A percentile compares a stretch with the other conserved stretches of the same genome.
Conservation (phyloP, 139 green algal genomes). For the Chlorella sp. region DNA sequence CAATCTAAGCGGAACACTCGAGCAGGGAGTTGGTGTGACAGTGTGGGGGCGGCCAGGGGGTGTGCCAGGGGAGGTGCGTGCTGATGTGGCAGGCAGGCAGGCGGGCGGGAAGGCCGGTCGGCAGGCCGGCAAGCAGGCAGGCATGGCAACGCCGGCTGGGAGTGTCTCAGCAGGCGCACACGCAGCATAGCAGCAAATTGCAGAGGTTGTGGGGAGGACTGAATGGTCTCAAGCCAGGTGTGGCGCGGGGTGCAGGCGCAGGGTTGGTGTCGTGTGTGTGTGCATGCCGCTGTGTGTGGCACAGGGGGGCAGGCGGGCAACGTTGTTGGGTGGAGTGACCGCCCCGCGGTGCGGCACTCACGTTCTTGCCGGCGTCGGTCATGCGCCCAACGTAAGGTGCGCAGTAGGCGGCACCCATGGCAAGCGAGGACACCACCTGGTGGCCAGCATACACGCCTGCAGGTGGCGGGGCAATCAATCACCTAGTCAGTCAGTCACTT, state of each 20-base stretch:
- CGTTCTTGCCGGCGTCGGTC: constrained; percentile 63
- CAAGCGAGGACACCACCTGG: constrained; percentile 69
- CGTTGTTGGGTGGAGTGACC: not conserved
- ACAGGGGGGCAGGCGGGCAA: not conserved
- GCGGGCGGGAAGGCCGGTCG: no score
- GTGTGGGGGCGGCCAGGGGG: no score
- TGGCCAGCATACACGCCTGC: constrained; percentile 64
- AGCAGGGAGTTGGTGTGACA: no score
- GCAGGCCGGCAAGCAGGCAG: not conserved
- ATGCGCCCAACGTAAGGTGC: constrained; percentile 88
- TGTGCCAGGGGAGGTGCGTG: not conserved
- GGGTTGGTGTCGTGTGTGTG: no score
- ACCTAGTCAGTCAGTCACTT: no score
- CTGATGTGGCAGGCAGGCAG: not conserved
- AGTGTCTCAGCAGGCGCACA: no score
- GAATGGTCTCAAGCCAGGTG: not conserved
- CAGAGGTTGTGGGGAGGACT: no score
- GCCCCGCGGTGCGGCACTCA: not conserved
- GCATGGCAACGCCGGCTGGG: not conserved
- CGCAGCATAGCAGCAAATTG: no score
- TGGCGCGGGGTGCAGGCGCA: not conserved
- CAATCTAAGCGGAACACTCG: no score
- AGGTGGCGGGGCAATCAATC: no score
- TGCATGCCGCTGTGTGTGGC: not conserved
- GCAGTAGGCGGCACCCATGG: constrained; percentile 79